Evolutionary conservation across 257 asterid genomes (phyloP).

Genomic region (Primulina eburnea): DNA sequence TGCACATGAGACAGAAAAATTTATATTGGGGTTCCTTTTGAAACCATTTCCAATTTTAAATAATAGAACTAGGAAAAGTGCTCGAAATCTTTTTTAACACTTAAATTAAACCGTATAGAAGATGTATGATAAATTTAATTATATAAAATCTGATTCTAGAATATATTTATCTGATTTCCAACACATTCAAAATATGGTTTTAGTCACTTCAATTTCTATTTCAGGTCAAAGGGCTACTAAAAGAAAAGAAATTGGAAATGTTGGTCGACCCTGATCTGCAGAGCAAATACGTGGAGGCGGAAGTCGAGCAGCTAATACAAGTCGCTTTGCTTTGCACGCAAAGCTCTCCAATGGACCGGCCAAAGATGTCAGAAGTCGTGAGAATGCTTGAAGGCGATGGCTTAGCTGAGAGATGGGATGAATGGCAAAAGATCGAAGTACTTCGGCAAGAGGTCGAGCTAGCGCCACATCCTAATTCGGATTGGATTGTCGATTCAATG

Average conservation of each 20-base stretch:
- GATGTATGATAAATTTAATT: background rate
- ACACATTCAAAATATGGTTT: background rate
- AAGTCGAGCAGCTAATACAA: conserved; percentile 63
- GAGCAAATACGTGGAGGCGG: conserved; percentile 44
- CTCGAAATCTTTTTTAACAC: no score
- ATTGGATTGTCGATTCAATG: conserved; percentile 56
- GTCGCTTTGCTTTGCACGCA: conserved; percentile 67
- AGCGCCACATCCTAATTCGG: conserved; percentile 42
- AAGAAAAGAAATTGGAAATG: conserved; percentile 57
- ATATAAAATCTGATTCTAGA: background rate
- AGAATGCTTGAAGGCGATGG: conserved; percentile 72
- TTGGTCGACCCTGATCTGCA: conserved; percentile 60
- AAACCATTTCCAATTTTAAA: background rate
- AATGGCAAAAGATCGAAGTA: conserved; percentile 58
- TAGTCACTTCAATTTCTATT: background rate
- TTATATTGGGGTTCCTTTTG: background rate
- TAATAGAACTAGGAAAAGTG: background rate
- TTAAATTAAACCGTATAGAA: no score
- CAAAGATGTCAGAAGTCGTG: conserved; percentile 69
- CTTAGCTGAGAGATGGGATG: conserved; percentile 68
- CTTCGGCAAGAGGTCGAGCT: conserved; percentile 50
- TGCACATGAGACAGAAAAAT: background rate
- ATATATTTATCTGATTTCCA: background rate
- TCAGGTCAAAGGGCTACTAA: conserved; percentile 61
- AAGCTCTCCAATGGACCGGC: conserved; percentile 57